A percentile compares a stretch with the other conserved stretches of the same genome.
Evolutionary conservation across 331 rosid genomes (phyloP).

Genomic region (Saraca asoca): DNA sequence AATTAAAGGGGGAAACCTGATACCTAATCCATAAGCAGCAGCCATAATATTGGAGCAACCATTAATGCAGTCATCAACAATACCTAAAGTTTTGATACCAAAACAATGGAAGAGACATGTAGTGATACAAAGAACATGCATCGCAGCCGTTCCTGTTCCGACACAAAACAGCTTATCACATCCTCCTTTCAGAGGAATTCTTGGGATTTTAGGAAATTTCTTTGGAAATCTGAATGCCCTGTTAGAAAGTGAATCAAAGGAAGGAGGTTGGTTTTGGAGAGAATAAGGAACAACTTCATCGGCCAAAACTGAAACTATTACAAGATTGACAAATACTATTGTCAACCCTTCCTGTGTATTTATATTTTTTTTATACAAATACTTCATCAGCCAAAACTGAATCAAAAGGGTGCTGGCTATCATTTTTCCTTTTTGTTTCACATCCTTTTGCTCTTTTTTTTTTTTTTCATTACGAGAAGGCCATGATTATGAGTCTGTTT

Average conservation of each 20-base stretch:
- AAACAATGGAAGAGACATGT: neutral
- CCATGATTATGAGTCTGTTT: too few relatives aligned
- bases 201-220: neutral
- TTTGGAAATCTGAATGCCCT: neutral
- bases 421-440: neutral
- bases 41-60: neutral
- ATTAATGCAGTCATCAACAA: slow-evolving; percentile 3
- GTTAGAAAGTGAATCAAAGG: neutral
- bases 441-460: neutral
- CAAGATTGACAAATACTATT: neutral
- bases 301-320: neutral
- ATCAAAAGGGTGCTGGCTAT: too few relatives aligned
- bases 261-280: neutral
- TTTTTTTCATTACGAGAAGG: too few relatives aligned
- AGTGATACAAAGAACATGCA: neutral
- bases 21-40: neutral
- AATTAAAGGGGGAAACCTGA: neutral
- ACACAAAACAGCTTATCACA: neutral
- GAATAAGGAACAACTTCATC: too few relatives aligned
- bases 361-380: too few relatives aligned
- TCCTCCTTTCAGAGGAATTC: neutral
- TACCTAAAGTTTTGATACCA: neutral
- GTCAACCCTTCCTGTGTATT: too few relatives aligned
- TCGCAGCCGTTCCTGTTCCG: neutral
- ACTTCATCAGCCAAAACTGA: too few relatives aligned